Evolutionary conservation across 306 rosid species (phyloP), one percentile per base, ranked within the genome.

Genomic region (Gastrolobium bilobum): DNA sequence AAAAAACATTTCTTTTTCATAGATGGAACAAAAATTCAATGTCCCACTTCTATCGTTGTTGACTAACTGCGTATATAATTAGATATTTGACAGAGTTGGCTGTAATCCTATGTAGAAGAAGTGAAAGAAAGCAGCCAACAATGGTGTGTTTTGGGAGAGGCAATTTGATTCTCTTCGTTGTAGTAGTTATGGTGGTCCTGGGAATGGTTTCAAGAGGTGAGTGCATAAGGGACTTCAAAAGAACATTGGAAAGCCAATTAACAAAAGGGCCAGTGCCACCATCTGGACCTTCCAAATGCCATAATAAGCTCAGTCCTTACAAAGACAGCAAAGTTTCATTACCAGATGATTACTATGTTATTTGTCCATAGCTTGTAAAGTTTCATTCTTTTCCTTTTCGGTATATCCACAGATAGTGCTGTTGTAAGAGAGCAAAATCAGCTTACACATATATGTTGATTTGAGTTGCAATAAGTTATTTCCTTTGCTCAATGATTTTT

Each of bases 251-350:
- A 71, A 75, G 84, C 47, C 81, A 68, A 64, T 75, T 91, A 34
- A 86, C 92, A 47, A 86, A 86, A 83, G 97, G 97, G 40, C 86
- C 85, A 43, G 87, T 91, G 62, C 90, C 94, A 31, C 97, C 97
- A 39, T 91, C 97, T 38, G 93, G 91, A 30, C 97, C 97, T 50
- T 90, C 97, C 13, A 64, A 1, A 3, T 92, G 97, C 78, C 97
- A 92, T 48, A 83, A 87, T 74, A 71, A 56, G 47, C 89, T 92
- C 67, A 78, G 51, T 71, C 89, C 97, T 69, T 53, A 37, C 73
- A 67, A 50, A 15, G 15, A 76, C 68, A 58, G 35, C 40, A 74
- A 83, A 11, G 39, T 3, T 59, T 86, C 85, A 67, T 39, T 68
- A 35, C 85, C 66, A 13, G 7, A 70, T 31, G 56, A 81, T 48